Evolutionary conservation across 2,329 filamentous ascomycete species (phyloP), one percentile per base, ranked within the genome.

Genomic region (Colletotrichum sp.): DNA sequence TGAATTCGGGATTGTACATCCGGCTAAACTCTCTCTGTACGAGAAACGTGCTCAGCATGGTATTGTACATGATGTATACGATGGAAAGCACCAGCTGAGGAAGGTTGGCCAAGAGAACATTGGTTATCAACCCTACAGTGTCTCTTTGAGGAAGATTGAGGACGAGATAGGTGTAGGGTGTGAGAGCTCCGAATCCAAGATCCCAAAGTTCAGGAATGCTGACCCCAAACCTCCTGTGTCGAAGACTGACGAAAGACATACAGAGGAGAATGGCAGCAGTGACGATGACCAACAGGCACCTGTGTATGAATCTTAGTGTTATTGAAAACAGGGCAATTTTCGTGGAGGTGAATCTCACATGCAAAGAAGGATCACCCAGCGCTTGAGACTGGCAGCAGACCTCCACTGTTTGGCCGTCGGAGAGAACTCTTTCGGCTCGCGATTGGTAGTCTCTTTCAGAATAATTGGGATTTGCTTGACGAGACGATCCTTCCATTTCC

Each of bases 71-170:
- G 4, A 89, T 79, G 77, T 90, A 89, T 3, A 87, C 63, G n/a
- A 87, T 78, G 0, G 86, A 88, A 0, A 89, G 74, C 5, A 89
- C 68, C 0, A 88, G 68, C 76, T 90, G 89, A 2, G 88, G 87
- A 0, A 83, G 30, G 75, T 90, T 90, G 43, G 84, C 86, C 0
- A 89, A 24, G 21, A 89, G 79, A 2, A 84, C 81, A 52, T 83
- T 84, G 7, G 63, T 34, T 26, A 84, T 79, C 9, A 84, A 69
- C 0, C 82, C 82, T 4, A 34, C 74, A 0, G 82, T 80, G 38
- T 83, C 83, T 3, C 70, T 58, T 2, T 78, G 71, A 6, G 81
- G 80, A 3, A 82, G 78, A 7, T 75, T 65, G 32, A 80, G 58
- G 16, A 79, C 77, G 2, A 82, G 74, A 67, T 81, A 83, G 0